phyloP scores from a whole-genome alignment of 805 yeast species.

The Ogataea haglerorum region DNA sequence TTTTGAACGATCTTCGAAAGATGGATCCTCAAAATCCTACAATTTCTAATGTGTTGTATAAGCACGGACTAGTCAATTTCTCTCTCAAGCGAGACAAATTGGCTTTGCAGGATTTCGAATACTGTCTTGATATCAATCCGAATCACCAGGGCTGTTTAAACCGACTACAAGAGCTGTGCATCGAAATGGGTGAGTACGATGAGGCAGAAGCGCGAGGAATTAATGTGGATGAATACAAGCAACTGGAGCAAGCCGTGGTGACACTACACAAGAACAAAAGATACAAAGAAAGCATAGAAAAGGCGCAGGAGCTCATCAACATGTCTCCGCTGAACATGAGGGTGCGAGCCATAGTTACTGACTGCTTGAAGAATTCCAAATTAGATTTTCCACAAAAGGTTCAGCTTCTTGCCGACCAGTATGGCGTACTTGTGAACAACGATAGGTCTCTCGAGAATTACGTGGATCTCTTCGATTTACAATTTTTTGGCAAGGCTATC shows the following conservation, averaged over 20 bases:
- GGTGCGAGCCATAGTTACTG: conserved; percentile 33
- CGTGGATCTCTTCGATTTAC: conserved; percentile 26
- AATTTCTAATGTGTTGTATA: conserved; percentile 49
- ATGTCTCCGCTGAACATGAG: conserved; percentile 43
- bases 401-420: conserved; percentile 22
- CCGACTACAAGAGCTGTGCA: conserved; percentile 45
- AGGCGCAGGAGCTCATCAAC: conserved; percentile 34
- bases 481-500: conserved; percentile 25
- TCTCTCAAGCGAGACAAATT: conserved; percentile 50
- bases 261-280: conserved; percentile 14
- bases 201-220: conserved; percentile 25
- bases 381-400: conserved; percentile 21
- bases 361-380: conserved; percentile 22
- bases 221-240: conserved; percentile 3
- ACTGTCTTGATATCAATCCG: conserved; percentile 36
- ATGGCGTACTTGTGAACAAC: conserved; percentile 22
- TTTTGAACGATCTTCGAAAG: conserved; percentile 19
- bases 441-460: conserved; percentile 23
- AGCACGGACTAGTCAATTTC: conserved; percentile 59
- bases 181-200: conserved; percentile 51
- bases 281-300: conserved; percentile 28
- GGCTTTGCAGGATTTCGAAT: conserved; percentile 52
- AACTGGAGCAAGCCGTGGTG: not conserved
- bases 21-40: conserved; percentile 9
- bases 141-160: conserved; percentile 45